A percentile compares a stretch with the other conserved stretches of the same genome.
phyloP scores from a whole-genome alignment of 441 rosid genomes.

The Pelargonium myrrhifolium region DNA sequence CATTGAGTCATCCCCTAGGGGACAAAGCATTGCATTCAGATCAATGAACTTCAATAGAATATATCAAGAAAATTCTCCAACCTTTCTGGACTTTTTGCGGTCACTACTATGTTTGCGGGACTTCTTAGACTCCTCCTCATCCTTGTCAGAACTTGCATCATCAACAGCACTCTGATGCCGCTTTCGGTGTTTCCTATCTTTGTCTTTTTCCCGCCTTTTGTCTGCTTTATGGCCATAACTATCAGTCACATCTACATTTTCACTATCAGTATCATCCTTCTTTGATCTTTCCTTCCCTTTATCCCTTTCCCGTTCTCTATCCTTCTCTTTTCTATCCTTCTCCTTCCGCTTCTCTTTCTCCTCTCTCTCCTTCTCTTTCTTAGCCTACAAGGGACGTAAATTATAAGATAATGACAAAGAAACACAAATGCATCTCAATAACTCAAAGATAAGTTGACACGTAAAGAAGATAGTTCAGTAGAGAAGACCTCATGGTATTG shows the following conservation, averaged over 20 bases:
- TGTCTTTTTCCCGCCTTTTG: constrained; percentile 68
- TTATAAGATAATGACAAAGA: not conserved
- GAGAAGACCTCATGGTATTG: not conserved
- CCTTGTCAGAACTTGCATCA: constrained; percentile 75
- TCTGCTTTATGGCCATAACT: constrained; percentile 58
- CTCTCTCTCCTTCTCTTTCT: constrained; percentile 59
- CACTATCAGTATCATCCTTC: constrained; percentile 84
- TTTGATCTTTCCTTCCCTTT: constrained; percentile 60
- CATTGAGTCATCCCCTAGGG: no score
- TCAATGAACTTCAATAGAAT: not conserved
- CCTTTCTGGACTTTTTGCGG: constrained; percentile 92
- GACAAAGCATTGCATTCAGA: not conserved
- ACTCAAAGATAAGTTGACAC: not conserved
- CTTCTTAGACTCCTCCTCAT: constrained; percentile 73
- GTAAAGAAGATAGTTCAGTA: not conserved
- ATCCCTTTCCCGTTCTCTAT: constrained; percentile 57
- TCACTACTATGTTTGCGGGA: constrained; percentile 79
- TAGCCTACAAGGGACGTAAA: constrained; percentile 34
- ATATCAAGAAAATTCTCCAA: constrained; percentile 17
- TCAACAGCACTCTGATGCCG: constrained; percentile 68
- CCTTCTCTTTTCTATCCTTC: constrained; percentile 68
- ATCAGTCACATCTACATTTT: constrained; percentile 56
- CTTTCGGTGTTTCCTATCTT: constrained; percentile 79
- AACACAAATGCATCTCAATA: not conserved
- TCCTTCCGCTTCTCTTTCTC: constrained; percentile 60